Evolutionary conservation across 208 protist species (phyloP).

Genomic region (Trypanosoma cruzi): DNA sequence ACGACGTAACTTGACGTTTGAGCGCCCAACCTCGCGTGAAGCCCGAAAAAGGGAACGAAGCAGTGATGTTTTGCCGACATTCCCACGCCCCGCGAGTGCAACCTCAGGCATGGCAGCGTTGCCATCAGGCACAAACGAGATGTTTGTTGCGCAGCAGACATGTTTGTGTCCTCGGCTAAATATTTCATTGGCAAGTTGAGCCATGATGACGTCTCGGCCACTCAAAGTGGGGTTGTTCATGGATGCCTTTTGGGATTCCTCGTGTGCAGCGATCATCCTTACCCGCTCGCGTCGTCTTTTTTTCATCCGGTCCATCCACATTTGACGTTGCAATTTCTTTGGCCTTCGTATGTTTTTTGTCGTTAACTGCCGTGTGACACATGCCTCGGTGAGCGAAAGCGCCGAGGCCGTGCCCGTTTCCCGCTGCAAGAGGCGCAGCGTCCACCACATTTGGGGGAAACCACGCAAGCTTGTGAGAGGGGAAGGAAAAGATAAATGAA

Average conservation of each 20-base stretch:
- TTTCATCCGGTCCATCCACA: constrained; percentile 42
- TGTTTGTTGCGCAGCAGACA: constrained; percentile 73
- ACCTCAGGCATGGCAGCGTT: constrained; percentile 79
- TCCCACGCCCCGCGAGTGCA: constrained; percentile 66
- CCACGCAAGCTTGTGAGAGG: not conserved
- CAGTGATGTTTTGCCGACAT: constrained; percentile 77
- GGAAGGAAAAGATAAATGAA: not conserved
- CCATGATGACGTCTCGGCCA: constrained; percentile 76
- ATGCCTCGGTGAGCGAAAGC: constrained; percentile 40
- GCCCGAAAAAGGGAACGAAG: constrained; percentile 84
- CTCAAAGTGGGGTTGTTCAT: constrained; percentile 33
- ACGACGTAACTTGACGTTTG: constrained; percentile 72
- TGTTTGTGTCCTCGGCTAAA: constrained; percentile 82
- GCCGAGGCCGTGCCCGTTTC: not conserved
- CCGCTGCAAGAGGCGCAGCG: constrained; percentile 10
- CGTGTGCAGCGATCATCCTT: constrained; percentile 51
- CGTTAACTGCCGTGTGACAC: constrained; percentile 43
- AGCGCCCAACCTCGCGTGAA: constrained; percentile 57
- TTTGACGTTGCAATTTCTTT: constrained; percentile 28
- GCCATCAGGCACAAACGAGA: constrained; percentile 81
- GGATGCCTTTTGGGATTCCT: constrained; percentile 38
- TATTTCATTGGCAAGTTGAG: constrained; percentile 81
- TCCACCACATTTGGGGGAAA: constrained; percentile 19
- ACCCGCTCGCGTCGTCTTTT: constrained; percentile 39
- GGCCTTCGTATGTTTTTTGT: constrained; percentile 59